Percentiles rank a stretch among this genome's conserved stretches.
These are phyloP conservation scores for Athelia sp. DNA, from an alignment of 1,284 basidiomycete genomes.

Conservation along the genomic window DNA sequence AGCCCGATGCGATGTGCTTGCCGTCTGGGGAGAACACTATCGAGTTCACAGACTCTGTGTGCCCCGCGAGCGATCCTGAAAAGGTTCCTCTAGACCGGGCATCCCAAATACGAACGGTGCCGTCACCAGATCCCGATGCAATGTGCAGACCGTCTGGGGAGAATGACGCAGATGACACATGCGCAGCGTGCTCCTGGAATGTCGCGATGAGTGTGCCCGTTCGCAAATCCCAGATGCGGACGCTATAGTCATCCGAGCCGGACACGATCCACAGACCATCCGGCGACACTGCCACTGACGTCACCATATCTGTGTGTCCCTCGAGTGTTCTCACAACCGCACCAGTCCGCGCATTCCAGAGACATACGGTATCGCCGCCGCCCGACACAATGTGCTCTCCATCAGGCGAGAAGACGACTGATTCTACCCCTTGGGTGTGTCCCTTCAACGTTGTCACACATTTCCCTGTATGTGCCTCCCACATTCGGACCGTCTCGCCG, in stretches of 20 bases:
- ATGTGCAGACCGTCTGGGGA: background rate
- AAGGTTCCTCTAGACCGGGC: background rate
- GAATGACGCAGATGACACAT: background rate
- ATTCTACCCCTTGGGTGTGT: background rate
- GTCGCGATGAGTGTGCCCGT: background rate
- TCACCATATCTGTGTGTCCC: slow-evolving; percentile 11
- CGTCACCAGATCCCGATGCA: slow-evolving; percentile 1
- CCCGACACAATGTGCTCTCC: background rate
- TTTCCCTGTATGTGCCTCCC: background rate
- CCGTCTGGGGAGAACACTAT: background rate
- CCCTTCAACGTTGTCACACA: background rate
- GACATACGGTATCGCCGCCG: background rate
- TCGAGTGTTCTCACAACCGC: background rate
- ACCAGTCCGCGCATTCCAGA: background rate
- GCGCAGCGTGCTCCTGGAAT: background rate
- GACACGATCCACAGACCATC: slow-evolving; percentile 16
- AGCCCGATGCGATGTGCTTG: background rate
- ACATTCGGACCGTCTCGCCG: background rate
- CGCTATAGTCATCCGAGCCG: slow-evolving; percentile 7
- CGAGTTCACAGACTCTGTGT: background rate
- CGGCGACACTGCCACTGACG: slow-evolving; percentile 13
- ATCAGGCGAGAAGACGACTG: background rate
- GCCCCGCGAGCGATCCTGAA: background rate
- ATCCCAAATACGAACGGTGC: slow-evolving; percentile 5
- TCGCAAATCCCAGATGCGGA: slow-evolving; percentile 12